These are phyloP conservation scores for Candida quercuum DNA, from an alignment of 805 yeast genomes.

Conservation along the genomic window DNA sequence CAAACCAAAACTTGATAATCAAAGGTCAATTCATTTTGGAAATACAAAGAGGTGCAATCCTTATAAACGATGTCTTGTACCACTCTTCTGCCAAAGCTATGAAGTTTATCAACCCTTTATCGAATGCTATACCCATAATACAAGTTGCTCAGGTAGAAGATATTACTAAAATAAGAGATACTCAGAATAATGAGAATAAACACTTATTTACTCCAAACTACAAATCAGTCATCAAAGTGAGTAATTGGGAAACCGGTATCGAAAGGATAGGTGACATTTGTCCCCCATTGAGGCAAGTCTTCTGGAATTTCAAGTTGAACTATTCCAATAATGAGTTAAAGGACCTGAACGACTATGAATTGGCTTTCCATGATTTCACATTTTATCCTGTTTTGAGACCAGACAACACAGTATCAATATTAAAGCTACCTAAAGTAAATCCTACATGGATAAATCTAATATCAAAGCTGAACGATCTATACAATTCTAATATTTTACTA, in stretches of 20 bases:
- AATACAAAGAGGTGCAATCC: constrained; percentile 42
- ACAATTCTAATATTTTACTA: constrained; percentile 22
- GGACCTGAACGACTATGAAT: constrained; percentile 19
- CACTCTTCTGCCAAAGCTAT: constrained; percentile 24
- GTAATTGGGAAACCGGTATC: constrained; percentile 36
- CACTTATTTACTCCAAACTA: constrained; percentile 34
- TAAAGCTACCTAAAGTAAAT: constrained; percentile 12
- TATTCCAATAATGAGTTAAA: constrained; percentile 9
- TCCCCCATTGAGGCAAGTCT: constrained; percentile 40
- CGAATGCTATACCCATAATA: constrained; percentile 37
- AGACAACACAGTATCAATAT: constrained; percentile 20
- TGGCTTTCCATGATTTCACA: constrained; percentile 28
- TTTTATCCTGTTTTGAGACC: constrained; percentile 31
- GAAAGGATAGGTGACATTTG: constrained; percentile 37
- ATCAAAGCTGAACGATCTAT: constrained; percentile 33
- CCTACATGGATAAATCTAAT: constrained; percentile 31
- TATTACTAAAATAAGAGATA: constrained; percentile 25
- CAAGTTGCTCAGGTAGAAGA: constrained; percentile 35
- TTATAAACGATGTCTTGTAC: constrained; percentile 34
- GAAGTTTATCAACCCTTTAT: constrained; percentile 31
- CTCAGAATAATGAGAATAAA: constrained; percentile 28
- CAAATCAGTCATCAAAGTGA: constrained; percentile 37
- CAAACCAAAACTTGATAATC: constrained; percentile 36
- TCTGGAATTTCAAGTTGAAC: constrained; percentile 23
- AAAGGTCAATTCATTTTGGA: constrained; percentile 41